phyloP scores from a whole-genome alignment of 2,329 filamentous ascomycete genomes.

The Tolypocladium cylindrosporum region DNA sequence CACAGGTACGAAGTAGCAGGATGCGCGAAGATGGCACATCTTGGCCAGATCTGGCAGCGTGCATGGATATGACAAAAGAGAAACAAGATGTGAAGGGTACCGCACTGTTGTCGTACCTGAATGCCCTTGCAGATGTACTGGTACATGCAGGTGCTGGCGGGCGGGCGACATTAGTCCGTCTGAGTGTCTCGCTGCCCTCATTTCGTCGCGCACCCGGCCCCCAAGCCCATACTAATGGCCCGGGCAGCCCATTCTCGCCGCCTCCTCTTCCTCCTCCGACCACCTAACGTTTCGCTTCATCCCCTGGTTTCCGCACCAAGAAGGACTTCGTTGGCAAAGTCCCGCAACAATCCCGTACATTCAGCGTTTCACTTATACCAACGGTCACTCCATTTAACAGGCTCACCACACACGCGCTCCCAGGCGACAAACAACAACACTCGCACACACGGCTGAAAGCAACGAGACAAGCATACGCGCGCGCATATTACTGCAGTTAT shows the following conservation, averaged over 20 bases:
- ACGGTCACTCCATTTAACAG: neutral
- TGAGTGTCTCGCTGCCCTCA: neutral
- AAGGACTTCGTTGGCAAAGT: conserved; percentile 49
- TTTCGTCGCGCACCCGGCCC: neutral
- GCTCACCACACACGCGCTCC: neutral
- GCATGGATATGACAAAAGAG: neutral
- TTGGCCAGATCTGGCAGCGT: neutral
- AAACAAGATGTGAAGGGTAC: neutral
- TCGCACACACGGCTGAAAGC: neutral
- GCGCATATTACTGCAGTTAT: neutral
- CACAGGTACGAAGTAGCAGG: neutral
- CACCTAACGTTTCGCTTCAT: conserved; percentile 10
- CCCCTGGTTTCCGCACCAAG: conserved; percentile 10
- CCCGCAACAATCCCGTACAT: conserved; percentile 14
- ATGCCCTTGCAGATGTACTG: neutral
- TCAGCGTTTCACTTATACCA: conserved; percentile 9
- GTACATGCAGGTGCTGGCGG: neutral
- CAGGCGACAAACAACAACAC: neutral
- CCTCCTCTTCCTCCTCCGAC: conserved; percentile 1
- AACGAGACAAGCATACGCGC: neutral
- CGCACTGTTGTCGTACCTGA: neutral
- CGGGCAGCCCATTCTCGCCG: neutral
- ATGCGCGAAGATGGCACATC: neutral
- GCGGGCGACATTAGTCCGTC: neutral
- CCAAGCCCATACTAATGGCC: neutral